Conservation (phyloP, 2,329 filamentous ascomycete species). For the Trichoderma simmonsii region DNA sequence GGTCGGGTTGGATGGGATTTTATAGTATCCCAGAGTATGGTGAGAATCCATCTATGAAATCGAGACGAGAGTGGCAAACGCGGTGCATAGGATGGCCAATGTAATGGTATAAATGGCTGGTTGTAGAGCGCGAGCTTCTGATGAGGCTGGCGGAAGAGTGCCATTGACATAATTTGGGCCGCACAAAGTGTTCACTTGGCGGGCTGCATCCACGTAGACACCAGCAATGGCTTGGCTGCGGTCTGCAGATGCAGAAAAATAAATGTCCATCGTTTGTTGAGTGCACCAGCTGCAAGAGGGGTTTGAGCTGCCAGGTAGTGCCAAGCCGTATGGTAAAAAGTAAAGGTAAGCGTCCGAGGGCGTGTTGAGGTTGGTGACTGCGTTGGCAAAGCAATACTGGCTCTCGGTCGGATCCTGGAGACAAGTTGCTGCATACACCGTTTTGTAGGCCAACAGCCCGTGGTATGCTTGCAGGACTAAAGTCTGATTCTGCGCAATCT, state of each 20-base stretch:
- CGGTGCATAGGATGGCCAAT: conserved; percentile 18
- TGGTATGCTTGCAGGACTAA: conserved; percentile 71
- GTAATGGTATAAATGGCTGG: conserved; percentile 22
- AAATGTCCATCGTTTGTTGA: conserved; percentile 77
- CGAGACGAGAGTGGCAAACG: background rate
- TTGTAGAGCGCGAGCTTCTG: conserved; percentile 19
- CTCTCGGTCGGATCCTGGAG: conserved; percentile 62
- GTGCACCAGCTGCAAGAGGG: conserved; percentile 76
- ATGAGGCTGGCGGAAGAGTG: conserved; percentile 43
- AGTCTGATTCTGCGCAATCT: conserved; percentile 65
- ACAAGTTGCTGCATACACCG: conserved; percentile 78
- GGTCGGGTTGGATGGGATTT: background rate
- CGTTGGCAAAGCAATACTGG: conserved; percentile 79
- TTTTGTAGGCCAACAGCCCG: conserved; percentile 72
- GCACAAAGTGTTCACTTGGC: conserved; percentile 66
- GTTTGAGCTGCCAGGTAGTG: conserved; percentile 62
- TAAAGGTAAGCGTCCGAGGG: conserved; percentile 77
- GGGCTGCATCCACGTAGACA: conserved; percentile 69
- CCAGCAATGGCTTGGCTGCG: conserved; percentile 61
- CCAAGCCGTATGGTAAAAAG: conserved; percentile 74
- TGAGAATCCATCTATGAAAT: background rate
- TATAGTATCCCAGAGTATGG: background rate
- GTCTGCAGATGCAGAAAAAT: conserved; percentile 65
- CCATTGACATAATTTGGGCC: conserved; percentile 57
- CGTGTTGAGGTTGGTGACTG: conserved; percentile 71